Evolutionary conservation across 768 basidiomycete species (phyloP), one percentile per base, ranked within the genome.

Genomic region (Phanerochaete sordida): DNA sequence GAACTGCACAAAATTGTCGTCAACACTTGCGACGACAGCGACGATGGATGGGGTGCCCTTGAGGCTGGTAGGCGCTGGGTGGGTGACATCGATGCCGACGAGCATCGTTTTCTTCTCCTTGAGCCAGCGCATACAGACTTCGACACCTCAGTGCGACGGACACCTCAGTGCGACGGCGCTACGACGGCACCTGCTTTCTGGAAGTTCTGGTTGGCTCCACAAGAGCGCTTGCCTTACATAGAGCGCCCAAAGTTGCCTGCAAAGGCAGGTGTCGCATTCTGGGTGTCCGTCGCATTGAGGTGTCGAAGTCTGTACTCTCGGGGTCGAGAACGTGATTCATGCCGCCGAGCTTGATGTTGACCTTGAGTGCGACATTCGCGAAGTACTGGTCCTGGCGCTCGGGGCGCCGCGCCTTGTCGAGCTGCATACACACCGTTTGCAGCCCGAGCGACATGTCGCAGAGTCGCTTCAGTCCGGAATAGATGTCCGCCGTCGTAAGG

Each of bases 81-180:
- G 91, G 0, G 90, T 93, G 0, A 91, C 90, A 66, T 93, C 91
- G 63, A 91, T 90, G n/a, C 92, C 92, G 3, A 94, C 85, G 67
- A 94, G 74, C 87, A 94, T 93, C 11, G 91, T 93, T 55, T 79
- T 80, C 64, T 79, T 77, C 70, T 81, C 81, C 1, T 70, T 83
- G 47, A 93, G 73, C 90, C 91, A 93, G 37, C 61, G 65, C 79
- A 87, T 83, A n/a, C n/a, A n/a, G n/a, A n/a, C n/a, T n/a, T n/a
- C n/a, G n/a, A n/a, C n/a, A n/a, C n/a, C n/a, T n/a, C n/a, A n/a
- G n/a, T n/a, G n/a, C n/a, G n/a, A n/a, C n/a, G n/a, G n/a, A n/a
- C n/a, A n/a, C n/a, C n/a, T n/a, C n/a, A n/a, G n/a, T n/a, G n/a
- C n/a, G n/a, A n/a, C n/a, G n/a, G n/a, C n/a, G n/a, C n/a, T n/a